Evolutionary conservation across 495 filamentous ascomycete species (phyloP).

Genomic region (Poronia punctata): DNA sequence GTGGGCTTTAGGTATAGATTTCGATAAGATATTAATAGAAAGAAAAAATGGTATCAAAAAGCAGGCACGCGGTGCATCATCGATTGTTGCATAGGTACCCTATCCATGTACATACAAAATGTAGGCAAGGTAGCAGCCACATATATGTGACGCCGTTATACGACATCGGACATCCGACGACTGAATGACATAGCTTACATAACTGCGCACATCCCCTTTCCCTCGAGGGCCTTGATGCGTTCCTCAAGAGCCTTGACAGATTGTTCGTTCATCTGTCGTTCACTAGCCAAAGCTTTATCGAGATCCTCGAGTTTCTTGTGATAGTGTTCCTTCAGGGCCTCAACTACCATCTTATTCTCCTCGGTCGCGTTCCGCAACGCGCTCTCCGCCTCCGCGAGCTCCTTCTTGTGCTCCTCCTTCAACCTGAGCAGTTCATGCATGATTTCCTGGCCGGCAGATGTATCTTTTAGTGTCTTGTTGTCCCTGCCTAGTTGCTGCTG

Average conservation of each 20-base stretch:
- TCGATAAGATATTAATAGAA: no score
- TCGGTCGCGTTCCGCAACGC: slow-evolving; percentile 19
- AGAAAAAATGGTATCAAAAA: no score
- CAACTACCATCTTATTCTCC: slow-evolving; percentile 18
- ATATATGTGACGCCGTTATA: no score
- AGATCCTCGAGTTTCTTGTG: slow-evolving; percentile 11
- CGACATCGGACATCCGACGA: no score
- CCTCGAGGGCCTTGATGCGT: slow-evolving; percentile 10
- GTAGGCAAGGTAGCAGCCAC: no score
- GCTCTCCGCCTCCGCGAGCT: slow-evolving; percentile 18
- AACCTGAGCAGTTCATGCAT: slow-evolving; percentile 20
- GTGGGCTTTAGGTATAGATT: no score
- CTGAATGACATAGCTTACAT: slow-evolving; percentile 17
- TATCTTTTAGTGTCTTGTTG: slow-evolving; percentile 26
- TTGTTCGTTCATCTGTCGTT: slow-evolving; percentile 14
- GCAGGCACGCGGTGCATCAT: no score
- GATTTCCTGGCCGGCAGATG: slow-evolving; percentile 28
- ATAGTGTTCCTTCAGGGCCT: slow-evolving; percentile 16
- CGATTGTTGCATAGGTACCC: no score
- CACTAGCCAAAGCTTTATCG: slow-evolving; percentile 9
- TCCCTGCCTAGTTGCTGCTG: slow-evolving; percentile 33
- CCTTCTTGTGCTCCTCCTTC: slow-evolving; percentile 19
- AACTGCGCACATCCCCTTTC: slow-evolving; percentile 7
- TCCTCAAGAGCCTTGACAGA: slow-evolving; percentile 5
- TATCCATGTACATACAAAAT: no score